Conservation (phyloP, 139 green algal species). For the Pleodorina starrii region DNA sequence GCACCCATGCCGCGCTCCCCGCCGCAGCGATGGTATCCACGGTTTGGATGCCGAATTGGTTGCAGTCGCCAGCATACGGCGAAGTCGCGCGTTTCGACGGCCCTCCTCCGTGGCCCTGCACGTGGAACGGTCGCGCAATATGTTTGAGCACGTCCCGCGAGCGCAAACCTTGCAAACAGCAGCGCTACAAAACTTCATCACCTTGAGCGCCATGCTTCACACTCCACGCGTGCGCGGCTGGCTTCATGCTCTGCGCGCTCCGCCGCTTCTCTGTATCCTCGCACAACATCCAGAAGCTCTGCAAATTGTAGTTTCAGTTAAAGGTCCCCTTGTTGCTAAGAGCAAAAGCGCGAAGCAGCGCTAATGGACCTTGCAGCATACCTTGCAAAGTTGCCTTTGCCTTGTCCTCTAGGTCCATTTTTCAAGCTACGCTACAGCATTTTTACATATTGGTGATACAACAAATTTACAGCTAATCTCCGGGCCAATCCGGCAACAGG, state of each 20-base stretch:
- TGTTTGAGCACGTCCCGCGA: no score
- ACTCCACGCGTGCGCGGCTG: neutral
- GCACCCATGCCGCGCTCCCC: neutral
- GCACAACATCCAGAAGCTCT: constrained; percentile 38
- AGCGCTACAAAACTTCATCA: neutral
- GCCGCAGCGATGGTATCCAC: neutral
- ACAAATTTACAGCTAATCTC: neutral
- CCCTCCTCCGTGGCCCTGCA: constrained; percentile 21
- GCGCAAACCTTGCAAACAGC: no score
- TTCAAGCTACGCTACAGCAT: neutral
- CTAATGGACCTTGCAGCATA: neutral
- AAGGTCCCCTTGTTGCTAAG: neutral
- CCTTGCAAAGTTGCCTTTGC: constrained; percentile 28
- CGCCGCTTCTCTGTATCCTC: neutral
- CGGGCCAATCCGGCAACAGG: neutral
- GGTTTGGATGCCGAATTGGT: neutral
- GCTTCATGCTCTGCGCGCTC: neutral
- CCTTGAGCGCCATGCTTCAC: constrained; percentile 11
- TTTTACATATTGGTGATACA: neutral
- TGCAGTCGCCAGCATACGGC: neutral
- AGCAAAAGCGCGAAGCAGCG: neutral
- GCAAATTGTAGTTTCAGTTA: neutral
- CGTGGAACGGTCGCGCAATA: no score
- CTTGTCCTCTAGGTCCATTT: constrained; percentile 39
- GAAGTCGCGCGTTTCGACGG: neutral